phyloP scores from a whole-genome alignment of 1,284 basidiomycete species.

The Tilletia indica region DNA sequence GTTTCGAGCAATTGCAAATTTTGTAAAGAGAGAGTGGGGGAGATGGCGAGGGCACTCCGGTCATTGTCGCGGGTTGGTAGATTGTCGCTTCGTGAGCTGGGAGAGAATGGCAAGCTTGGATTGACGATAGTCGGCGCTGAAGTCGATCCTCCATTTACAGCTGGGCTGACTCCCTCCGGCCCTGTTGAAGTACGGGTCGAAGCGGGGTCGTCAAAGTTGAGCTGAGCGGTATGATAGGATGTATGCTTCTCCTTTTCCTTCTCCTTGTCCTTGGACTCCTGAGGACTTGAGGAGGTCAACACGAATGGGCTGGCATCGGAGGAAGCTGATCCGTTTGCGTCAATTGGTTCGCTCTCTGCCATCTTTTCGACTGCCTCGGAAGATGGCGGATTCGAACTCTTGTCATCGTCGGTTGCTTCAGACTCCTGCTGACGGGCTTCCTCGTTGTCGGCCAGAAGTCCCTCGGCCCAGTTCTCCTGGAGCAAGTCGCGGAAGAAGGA shows the following conservation, averaged over 20 bases:
- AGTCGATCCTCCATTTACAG: too few species aligned
- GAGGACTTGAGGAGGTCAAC: background rate
- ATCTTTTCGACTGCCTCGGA: background rate
- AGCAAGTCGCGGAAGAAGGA: slow-evolving; percentile 38
- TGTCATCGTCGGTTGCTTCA: background rate
- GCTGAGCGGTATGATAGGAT: slow-evolving; percentile 30
- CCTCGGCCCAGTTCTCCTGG: slow-evolving; percentile 36
- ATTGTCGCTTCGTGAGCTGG: slow-evolving; percentile 3
- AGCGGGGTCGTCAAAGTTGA: slow-evolving; percentile 15
- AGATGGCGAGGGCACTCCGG: background rate
- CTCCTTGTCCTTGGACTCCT: background rate
- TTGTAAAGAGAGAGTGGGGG: slow-evolving; percentile 7
- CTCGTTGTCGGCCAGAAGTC: slow-evolving; percentile 19
- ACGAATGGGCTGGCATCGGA: background rate
- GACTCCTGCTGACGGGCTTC: background rate
- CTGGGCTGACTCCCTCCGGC: too few species aligned
- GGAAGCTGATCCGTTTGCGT: background rate
- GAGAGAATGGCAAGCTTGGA: background rate
- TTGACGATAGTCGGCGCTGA: background rate
- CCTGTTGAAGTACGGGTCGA: background rate
- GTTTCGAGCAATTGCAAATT: slow-evolving; percentile 29
- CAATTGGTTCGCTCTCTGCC: background rate
- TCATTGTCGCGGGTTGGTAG: background rate
- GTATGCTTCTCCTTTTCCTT: too few species aligned
- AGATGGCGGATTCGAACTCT: background rate